A percentile compares a stretch with the other conserved stretches of the same genome.
These are phyloP conservation scores for Amorphotheca resinae DNA, from an alignment of 495 filamentous ascomycete genomes.

Conservation along the genomic window DNA sequence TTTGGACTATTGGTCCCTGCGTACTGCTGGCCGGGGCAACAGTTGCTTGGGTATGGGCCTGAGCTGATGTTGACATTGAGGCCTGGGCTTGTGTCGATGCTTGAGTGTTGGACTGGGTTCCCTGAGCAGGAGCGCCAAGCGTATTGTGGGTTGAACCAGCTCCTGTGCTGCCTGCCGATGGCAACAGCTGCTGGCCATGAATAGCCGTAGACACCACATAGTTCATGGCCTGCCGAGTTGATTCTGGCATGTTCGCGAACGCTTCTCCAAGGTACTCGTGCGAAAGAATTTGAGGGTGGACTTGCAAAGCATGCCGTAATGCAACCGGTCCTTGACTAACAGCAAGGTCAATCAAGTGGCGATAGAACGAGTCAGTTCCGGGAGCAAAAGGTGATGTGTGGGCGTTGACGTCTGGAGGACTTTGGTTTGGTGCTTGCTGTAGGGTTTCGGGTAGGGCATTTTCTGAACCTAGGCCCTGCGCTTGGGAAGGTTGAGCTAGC, in stretches of 20 bases:
- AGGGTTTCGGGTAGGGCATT: not conserved
- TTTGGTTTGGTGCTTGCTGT: not conserved
- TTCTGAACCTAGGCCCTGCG: not conserved
- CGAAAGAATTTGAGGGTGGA: conserved; percentile 29
- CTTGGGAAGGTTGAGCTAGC: not conserved
- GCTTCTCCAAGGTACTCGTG: not conserved
- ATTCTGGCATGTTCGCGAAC: not conserved
- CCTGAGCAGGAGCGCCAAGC: not conserved
- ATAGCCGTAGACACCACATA: conserved; percentile 27
- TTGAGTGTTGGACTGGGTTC: not conserved
- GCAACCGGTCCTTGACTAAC: conserved; percentile 30
- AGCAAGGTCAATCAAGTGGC: conserved; percentile 11
- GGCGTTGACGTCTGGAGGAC: not conserved
- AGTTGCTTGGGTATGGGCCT: not conserved
- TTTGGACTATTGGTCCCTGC: not conserved
- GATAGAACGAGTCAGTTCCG: conserved; percentile 9
- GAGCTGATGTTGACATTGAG: not conserved
- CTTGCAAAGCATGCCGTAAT: conserved; percentile 30
- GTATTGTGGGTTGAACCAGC: not conserved
- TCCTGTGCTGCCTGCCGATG: not conserved
- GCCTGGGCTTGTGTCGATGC: not conserved
- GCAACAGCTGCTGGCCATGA: not conserved
- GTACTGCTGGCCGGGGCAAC: not conserved
- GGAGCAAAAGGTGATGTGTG: conserved; percentile 4
- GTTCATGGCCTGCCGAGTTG: conserved; percentile 18